Base-by-base conservation (phyloP, 305 asterid genomes). In the Withania somnifera region DNA sequence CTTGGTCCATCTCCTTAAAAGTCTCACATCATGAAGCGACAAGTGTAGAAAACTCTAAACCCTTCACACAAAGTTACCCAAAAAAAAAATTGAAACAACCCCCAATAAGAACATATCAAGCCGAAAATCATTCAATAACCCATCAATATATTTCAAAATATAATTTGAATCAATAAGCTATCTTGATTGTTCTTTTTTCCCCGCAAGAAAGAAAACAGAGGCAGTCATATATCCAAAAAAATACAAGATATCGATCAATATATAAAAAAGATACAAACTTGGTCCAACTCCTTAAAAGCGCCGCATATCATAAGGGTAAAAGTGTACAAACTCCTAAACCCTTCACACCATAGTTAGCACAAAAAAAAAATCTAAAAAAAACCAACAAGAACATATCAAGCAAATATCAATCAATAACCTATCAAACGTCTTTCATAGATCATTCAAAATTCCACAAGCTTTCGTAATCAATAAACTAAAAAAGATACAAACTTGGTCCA, bases 11-110 rank as follows among this genome's bases (percentile, higher is more conserved):
- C 87, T 97, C 98, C 90, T 94, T 94, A 50, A 98, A 94, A 42
- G 98, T 97, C 64, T 93, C 99, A 83, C 99, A 97, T 98, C 99
- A 97, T 52, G 97, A 83, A 98, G 98, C 98, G 98, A 94, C 79
- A 97, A 97, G 91, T 97, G 99, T 11, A 97, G 6, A 82, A 34
- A 95, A 95, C 34, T 34, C 66, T 22, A 57, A 57, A 3, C 32
- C 34, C 34, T 30, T 30, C 34, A 30, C 66, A 30, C 4, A 26
- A 2, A 2, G 0, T n/a, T n/a, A n/a, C n/a, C n/a, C n/a, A n/a
- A n/a, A n/a, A n/a, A 24, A 8, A 22, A 14, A 13, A 3, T 22
- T 22, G 7, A 38, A 68, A 68, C 14, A 45, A 45, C 14, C 22
- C 14, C 78, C 38, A 69, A 69, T 13, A 69, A 69, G 56, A 69